Percentiles rank a stretch among this genome's conserved stretches.
phyloP scores from a whole-genome alignment of 495 filamentous ascomycete species.

The Opeltia flavorubescens region DNA sequence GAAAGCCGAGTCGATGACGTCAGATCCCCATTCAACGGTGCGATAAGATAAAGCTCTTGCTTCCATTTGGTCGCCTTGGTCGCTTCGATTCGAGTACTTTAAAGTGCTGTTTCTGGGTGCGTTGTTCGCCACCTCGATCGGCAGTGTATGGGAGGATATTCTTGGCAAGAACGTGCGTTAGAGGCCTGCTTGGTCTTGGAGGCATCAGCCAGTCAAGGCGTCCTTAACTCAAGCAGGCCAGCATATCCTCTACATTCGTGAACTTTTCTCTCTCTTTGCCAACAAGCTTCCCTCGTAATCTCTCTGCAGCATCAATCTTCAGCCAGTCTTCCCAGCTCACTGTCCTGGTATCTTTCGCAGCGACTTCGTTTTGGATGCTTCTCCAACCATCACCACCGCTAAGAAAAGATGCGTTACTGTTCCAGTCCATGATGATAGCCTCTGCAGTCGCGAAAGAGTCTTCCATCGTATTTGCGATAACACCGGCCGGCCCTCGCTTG shows the following conservation, averaged over 20 bases:
- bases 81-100: too few relatives aligned
- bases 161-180: neutral
- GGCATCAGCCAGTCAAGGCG: too few relatives aligned
- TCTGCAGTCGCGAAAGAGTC: slow-evolving; percentile 88
- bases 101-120: too few relatives aligned
- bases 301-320: slow-evolving; percentile 70
- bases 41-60: too few relatives aligned
- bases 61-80: too few relatives aligned
- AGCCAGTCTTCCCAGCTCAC: slow-evolving; percentile 77
- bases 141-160: neutral
- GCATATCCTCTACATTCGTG: slow-evolving; percentile 61
- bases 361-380: slow-evolving; percentile 42
- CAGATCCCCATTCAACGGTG: too few relatives aligned
- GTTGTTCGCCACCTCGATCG: too few relatives aligned
- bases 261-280: slow-evolving; percentile 87
- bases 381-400: slow-evolving; percentile 55
- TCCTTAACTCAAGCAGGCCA: slow-evolving; percentile 40
- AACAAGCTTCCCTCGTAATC: slow-evolving; percentile 40
- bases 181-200: too few relatives aligned
- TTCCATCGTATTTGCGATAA: slow-evolving; percentile 91
- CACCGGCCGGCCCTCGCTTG: slow-evolving; percentile 85
- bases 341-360: slow-evolving; percentile 37
- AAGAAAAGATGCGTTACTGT: slow-evolving; percentile 31
- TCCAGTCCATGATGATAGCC: slow-evolving; percentile 61
- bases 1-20: too few relatives aligned